Percentiles rank a stretch among this genome's conserved stretches.
These are phyloP conservation scores for Acmispon strigosus DNA, from an alignment of 306 rosid species.

Conservation along the genomic window DNA sequence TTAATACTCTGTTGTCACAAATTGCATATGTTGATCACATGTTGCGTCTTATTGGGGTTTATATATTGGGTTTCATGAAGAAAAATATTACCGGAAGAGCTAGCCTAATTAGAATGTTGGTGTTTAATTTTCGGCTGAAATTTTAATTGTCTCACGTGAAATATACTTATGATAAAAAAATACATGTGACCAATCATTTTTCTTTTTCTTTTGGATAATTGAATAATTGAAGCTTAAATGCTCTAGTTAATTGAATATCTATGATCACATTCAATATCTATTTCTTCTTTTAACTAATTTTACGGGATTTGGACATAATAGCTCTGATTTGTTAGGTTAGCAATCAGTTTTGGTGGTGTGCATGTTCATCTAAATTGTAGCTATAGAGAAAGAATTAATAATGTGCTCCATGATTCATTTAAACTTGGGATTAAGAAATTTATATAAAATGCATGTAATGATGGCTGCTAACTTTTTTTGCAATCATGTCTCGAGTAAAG, in stretches of 20 bases:
- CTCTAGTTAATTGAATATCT: constrained; percentile 10
- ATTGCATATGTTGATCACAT: too few species aligned
- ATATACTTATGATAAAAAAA: too few species aligned
- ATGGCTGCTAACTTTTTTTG: constrained; percentile 12
- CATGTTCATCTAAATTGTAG: constrained; percentile 8
- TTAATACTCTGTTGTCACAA: too few species aligned
- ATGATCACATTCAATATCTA: constrained; percentile 11
- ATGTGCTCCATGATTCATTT: constrained; percentile 20
- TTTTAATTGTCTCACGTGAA: too few species aligned
- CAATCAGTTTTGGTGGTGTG: constrained; percentile 34
- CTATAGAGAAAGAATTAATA: constrained; percentile 2
- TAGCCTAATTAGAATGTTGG: too few species aligned
- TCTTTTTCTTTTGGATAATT: not conserved
- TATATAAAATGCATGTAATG: constrained; percentile 15
- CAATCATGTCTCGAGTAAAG: constrained; percentile 4
- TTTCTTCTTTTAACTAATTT: not conserved
- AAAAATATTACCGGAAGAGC: too few species aligned
- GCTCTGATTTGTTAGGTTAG: constrained; percentile 31
- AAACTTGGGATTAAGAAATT: constrained; percentile 11
- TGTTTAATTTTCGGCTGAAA: too few species aligned
- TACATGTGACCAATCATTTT: not conserved
- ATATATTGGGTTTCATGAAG: too few species aligned
- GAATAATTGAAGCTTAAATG: not conserved
- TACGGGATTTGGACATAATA: constrained; percentile 8
- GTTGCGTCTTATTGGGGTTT: too few species aligned